Conservation (phyloP, 768 basidiomycete genomes). For the Lactarius sanguifluus region DNA sequence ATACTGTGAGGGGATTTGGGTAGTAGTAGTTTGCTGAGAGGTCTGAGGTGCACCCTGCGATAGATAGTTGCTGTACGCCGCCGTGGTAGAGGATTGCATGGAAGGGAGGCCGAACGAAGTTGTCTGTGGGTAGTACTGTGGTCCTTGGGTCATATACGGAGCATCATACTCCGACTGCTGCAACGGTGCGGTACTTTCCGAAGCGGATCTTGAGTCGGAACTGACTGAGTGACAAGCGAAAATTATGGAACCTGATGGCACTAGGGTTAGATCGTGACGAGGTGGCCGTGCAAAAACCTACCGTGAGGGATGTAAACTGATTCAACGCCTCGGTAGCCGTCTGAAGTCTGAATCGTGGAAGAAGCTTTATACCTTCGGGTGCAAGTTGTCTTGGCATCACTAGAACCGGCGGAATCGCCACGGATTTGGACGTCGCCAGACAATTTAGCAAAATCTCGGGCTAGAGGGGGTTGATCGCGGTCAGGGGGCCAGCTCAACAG, state of each 20-base stretch:
- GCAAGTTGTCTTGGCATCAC: constrained; percentile 81
- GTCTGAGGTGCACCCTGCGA: constrained; percentile 16
- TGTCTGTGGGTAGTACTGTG: constrained; percentile 34
- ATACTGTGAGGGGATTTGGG: constrained; percentile 25
- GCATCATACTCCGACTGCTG: constrained; percentile 32
- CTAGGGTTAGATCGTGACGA: constrained; percentile 26
- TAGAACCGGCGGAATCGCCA: constrained; percentile 47
- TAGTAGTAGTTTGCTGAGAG: constrained; percentile 21
- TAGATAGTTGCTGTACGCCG: constrained; percentile 29
- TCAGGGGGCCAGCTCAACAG: constrained; percentile 81
- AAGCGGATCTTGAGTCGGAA: constrained; percentile 35
- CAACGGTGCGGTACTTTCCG: constrained; percentile 28
- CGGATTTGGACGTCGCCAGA: constrained; percentile 69
- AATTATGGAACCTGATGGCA: constrained; percentile 56
- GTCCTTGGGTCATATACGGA: constrained; percentile 32
- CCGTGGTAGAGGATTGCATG: constrained; percentile 29
- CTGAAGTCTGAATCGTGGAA: constrained; percentile 53
- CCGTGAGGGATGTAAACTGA: constrained; percentile 92
- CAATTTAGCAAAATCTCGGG: constrained; percentile 51
- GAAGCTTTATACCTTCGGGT: constrained; percentile 79
- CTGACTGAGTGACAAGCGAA: constrained; percentile 72
- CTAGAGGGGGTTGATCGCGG: constrained; percentile 39
- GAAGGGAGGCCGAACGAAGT: constrained; percentile 34
- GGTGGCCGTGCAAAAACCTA: constrained; percentile 39
- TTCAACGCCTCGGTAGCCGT: constrained; percentile 65